These are phyloP conservation scores for Corinectria fuckeliana DNA, from an alignment of 2,329 filamentous ascomycete genomes.

Conservation along the genomic window DNA sequence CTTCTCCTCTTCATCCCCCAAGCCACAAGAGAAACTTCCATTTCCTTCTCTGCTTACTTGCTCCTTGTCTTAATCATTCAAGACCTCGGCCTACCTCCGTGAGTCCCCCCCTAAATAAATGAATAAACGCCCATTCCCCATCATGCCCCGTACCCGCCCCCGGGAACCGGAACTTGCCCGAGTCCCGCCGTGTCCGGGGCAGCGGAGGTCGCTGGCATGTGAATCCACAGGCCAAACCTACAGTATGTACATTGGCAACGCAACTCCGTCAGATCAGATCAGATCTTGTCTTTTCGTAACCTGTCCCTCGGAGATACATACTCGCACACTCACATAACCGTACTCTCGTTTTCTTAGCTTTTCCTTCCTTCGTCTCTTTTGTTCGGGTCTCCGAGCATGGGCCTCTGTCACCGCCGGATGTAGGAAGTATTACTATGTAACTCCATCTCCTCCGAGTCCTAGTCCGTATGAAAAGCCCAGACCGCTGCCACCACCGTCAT, in stretches of 20 bases:
- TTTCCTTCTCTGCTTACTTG: background rate
- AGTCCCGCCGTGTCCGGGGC: constrained; percentile 35
- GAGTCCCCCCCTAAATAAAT: too few relatives aligned
- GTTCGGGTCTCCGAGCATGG: constrained; percentile 1
- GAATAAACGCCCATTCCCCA: constrained; percentile 5
- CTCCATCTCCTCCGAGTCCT: background rate
- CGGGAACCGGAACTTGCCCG: constrained; percentile 37
- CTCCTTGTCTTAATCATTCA: constrained; percentile 4
- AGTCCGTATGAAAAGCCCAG: background rate
- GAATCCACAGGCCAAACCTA: constrained; percentile 27
- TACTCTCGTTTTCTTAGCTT: too few relatives aligned
- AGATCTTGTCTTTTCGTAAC: background rate
- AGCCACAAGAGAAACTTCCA: background rate
- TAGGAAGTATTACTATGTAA: too few relatives aligned
- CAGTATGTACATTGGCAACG: too few relatives aligned
- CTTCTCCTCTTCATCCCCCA: background rate
- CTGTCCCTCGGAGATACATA: background rate
- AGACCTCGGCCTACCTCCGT: constrained; percentile 36
- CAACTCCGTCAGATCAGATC: background rate
- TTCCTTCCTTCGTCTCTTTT: background rate
- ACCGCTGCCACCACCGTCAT: background rate
- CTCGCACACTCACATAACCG: too few relatives aligned
- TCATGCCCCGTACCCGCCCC: constrained; percentile 24
- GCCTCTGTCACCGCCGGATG: background rate
- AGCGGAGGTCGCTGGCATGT: constrained; percentile 43